Conservation (phyloP, 2,329 filamentous ascomycete species). For the Fusarium xylarioides region DNA sequence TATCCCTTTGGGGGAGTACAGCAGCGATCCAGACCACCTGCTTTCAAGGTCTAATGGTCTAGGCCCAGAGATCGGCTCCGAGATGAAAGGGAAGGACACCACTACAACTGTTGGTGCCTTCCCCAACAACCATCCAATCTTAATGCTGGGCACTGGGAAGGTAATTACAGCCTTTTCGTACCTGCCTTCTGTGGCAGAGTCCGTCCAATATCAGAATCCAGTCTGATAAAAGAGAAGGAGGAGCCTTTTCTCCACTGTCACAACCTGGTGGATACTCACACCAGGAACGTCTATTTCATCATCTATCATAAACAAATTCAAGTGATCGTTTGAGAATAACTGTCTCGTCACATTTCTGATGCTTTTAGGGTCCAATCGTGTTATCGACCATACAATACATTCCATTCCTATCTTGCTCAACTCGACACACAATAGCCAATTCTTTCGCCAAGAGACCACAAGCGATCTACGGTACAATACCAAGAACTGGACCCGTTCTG, state of each 20-base stretch:
- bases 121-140: conserved; percentile 8
- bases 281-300: not conserved
- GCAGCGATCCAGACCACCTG: conserved; percentile 10
- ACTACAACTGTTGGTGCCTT: not conserved
- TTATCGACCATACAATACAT: not conserved
- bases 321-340: not conserved
- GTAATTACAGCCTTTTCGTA: not conserved
- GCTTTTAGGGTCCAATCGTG: not conserved
- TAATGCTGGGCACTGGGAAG: not conserved
- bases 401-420: not conserved
- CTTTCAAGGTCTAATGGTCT: not conserved
- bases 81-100: conserved; percentile 6
- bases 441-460: not conserved
- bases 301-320: not conserved
- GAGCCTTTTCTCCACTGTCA: not conserved
- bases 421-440: not conserved
- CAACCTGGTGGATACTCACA: not conserved
- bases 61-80: conserved; percentile 15
- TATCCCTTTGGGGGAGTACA: not conserved
- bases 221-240: not conserved
- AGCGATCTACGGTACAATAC: conserved; percentile 17
- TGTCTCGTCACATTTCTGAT: not conserved
- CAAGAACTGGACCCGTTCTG: conserved; percentile 11
- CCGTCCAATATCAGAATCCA: not conserved
- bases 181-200: conserved; percentile 28